These are phyloP conservation scores for Exutisphaerella laricina DNA, from an alignment of 2,329 filamentous ascomycete species.

Conservation along the genomic window DNA sequence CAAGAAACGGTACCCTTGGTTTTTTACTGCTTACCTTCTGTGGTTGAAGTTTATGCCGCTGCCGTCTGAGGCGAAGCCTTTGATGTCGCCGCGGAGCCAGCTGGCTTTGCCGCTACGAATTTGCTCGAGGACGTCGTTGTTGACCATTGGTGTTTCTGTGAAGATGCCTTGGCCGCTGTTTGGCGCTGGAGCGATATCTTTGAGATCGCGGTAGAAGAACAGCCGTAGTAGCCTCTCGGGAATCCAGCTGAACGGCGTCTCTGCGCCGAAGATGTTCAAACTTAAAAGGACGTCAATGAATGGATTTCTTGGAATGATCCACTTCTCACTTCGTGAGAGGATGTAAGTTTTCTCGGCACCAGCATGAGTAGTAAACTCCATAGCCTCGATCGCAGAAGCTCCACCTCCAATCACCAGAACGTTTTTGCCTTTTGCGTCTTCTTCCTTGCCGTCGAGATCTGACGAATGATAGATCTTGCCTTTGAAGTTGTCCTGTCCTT, in stretches of 20 bases:
- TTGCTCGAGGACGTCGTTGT: conserved; percentile 71
- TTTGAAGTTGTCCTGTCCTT: conserved; percentile 65
- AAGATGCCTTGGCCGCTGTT: conserved; percentile 62
- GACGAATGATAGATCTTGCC: conserved; percentile 71
- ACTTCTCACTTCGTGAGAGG: conserved; percentile 52
- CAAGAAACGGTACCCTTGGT: conserved; percentile 41
- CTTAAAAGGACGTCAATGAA: conserved; percentile 67
- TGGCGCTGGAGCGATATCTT: conserved; percentile 61
- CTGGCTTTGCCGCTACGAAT: conserved; percentile 65
- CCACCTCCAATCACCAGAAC: conserved; percentile 73
- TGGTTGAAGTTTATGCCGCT: conserved; percentile 65
- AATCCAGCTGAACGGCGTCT: conserved; percentile 70
- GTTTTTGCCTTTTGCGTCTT: conserved; percentile 61
- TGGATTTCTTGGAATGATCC: conserved; percentile 60
- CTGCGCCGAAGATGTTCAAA: conserved; percentile 65
- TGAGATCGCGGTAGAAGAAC: conserved; percentile 77
- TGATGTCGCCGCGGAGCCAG: conserved; percentile 78
- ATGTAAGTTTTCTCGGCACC: conserved; percentile 65
- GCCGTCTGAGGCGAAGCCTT: conserved; percentile 51
- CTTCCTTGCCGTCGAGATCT: conserved; percentile 64
- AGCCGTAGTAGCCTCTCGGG: conserved; percentile 69
- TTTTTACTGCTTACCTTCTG: conserved; percentile 68
- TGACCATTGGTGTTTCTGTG: conserved; percentile 78
- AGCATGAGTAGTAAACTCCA: conserved; percentile 68
- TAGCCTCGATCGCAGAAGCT: conserved; percentile 73